Base-by-base conservation (phyloP, 495 filamentous ascomycete genomes). In the Hypoxylon fragiforme region DNA sequence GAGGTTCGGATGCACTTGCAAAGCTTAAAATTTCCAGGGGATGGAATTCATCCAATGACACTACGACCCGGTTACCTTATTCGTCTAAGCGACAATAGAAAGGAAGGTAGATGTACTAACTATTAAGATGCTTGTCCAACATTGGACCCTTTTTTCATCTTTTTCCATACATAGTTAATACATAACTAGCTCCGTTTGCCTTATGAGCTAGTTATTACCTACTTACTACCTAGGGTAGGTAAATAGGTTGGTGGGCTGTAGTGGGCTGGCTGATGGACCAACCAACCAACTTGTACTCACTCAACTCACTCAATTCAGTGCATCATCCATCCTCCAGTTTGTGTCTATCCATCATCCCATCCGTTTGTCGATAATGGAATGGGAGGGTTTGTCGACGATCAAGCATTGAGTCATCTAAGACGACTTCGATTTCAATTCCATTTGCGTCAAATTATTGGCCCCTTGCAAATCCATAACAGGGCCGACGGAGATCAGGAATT, bases 381-480 rank as follows among this genome's bases (percentile, higher is more conserved):
- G n/a, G n/a, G n/a, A n/a, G n/a, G n/a, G n/a, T n/a, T n/a, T n/a
- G n/a, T n/a, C n/a, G n/a, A n/a, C n/a, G n/a, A n/a, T n/a, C n/a
- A n/a, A n/a, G 24, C 24, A 28, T 28, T 28, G 24, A 9, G 24
- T 9, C 4, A 28, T 28, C 4, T n/a, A n/a, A n/a, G n/a, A 4
- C 24, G 9, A 28, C 9, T 28, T 9, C 9, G 24, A 28, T 9
- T 28, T 9, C 24, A 28, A 28, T 28, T 28, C 24, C 24, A 9
- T 28, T 36, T 41, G 11, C 13, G 30, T 31, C 44, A 47, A 35
- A 35, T 35, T 3, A 2, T 9, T 28, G 18, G 19, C 51, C 57
- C 57, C 57, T 62, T 56, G 47, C 28, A 26, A 56, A 49, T 48
- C 42, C 52, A 53, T 53, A 52, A 49, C 52, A 62, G 52, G 43